These are phyloP conservation scores for Boletus rubroflammeus DNA, from an alignment of 768 basidiomycete species.

Conservation along the genomic window DNA sequence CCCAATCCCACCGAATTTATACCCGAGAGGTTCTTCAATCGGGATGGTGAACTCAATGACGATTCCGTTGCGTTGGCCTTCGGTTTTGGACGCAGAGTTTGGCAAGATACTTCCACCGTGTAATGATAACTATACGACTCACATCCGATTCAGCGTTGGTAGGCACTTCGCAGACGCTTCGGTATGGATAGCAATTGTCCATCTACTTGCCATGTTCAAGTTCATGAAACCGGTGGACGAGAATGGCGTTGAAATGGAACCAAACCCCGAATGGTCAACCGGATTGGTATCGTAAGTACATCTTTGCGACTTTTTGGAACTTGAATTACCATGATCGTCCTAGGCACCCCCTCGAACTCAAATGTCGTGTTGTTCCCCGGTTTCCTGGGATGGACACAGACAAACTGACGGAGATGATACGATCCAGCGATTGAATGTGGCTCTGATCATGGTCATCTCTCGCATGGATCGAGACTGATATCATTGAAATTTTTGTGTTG, in stretches of 20 bases:
- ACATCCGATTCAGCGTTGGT: conserved; percentile 20
- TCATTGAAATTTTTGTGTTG: not conserved
- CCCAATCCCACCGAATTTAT: conserved; percentile 25
- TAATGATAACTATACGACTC: not conserved
- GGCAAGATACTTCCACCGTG: conserved; percentile 7
- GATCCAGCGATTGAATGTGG: conserved; percentile 9
- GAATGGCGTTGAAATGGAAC: conserved; percentile 25
- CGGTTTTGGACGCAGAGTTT: conserved; percentile 31
- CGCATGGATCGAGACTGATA: not conserved
- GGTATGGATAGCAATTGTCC: conserved; percentile 30
- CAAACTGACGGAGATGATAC: conserved; percentile 15
- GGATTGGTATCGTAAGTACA: conserved; percentile 28
- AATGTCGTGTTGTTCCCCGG: conserved; percentile 26
- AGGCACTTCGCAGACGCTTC: conserved; percentile 31
- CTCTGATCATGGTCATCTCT: not conserved
- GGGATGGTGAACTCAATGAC: conserved; percentile 23
- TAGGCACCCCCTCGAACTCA: conserved; percentile 29
- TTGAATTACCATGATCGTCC: not conserved
- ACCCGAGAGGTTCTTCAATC: conserved; percentile 28
- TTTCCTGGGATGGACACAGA: conserved; percentile 14
- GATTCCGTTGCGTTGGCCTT: conserved; percentile 24
- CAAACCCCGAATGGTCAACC: conserved; percentile 25
- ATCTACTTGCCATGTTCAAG: conserved; percentile 29
- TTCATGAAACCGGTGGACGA: conserved; percentile 29
- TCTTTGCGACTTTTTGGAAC: not conserved